Conservation (phyloP, 2,329 filamentous ascomycete species). For the Colletotrichum orbiculare region DNA sequence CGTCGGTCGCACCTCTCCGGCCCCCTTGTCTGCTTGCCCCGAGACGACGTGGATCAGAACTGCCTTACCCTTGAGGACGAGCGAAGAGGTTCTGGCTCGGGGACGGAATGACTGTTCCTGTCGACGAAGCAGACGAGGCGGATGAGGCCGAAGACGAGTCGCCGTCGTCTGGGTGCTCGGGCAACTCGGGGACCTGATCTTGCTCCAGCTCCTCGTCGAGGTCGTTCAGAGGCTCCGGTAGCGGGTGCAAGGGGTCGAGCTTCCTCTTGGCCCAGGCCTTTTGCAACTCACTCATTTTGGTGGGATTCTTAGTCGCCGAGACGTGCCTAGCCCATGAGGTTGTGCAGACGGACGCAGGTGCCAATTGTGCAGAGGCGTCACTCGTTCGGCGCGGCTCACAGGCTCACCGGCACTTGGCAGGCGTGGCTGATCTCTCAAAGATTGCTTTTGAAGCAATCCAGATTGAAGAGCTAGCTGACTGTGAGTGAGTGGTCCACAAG, state of each 20-base stretch:
- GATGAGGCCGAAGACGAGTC: slow-evolving; percentile 78
- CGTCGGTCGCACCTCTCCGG: neutral
- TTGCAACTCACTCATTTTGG: slow-evolving; percentile 82
- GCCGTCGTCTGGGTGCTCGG: slow-evolving; percentile 64
- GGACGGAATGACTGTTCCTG: slow-evolving; percentile 89
- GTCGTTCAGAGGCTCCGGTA: slow-evolving; percentile 62
- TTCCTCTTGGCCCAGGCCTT: slow-evolving; percentile 83
- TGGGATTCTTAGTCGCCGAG: slow-evolving; percentile 9
- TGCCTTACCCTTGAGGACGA: slow-evolving; percentile 71
- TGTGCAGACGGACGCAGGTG: slow-evolving; percentile 3
- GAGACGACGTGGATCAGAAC: neutral
- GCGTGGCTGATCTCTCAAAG: neutral
- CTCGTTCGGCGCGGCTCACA: neutral
- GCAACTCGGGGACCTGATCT: slow-evolving; percentile 59
- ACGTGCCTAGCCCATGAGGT: slow-evolving; percentile 14
- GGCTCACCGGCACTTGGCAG: neutral
- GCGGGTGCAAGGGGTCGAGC: slow-evolving; percentile 68
- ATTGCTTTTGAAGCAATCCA: too few relatives aligned
- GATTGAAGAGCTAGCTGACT: slow-evolving; percentile 4
- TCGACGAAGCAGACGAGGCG: slow-evolving; percentile 81
- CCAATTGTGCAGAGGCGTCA: slow-evolving; percentile 1
- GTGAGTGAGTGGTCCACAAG: neutral
- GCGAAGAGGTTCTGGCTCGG: slow-evolving; percentile 79
- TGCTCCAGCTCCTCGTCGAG: slow-evolving; percentile 63
- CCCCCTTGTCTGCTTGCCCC: slow-evolving; percentile 17